Evolutionary conservation across 1,284 basidiomycete genomes (phyloP).

Genomic region (Trichosporon sp.): DNA sequence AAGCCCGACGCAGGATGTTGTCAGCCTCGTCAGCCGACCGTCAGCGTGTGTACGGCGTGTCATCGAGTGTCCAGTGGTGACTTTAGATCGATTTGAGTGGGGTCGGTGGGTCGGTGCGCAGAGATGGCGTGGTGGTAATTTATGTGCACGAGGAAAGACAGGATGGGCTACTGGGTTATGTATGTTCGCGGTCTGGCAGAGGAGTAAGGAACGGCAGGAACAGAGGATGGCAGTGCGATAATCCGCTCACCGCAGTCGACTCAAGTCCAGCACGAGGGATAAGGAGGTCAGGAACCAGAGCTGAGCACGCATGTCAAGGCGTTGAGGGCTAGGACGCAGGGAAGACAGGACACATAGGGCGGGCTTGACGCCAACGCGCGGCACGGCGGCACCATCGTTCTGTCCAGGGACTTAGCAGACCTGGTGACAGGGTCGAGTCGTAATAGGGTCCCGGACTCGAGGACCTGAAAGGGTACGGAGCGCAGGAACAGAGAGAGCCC

Average conservation of each 20-base stretch:
- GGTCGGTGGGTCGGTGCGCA: slow-evolving; percentile 8
- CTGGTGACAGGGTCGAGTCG: slow-evolving; percentile 12
- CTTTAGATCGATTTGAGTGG: not conserved
- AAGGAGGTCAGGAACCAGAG: slow-evolving; percentile 4
- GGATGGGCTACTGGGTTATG: not conserved
- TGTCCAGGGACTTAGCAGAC: slow-evolving; percentile 3
- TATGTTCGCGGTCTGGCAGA: not conserved
- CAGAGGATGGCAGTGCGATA: not conserved
- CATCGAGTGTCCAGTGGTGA: not conserved
- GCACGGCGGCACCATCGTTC: slow-evolving; percentile 15
- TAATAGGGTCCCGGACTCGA: slow-evolving; percentile 13
- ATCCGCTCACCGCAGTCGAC: not conserved
- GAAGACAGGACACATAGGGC: not conserved
- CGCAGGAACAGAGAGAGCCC: not conserved
- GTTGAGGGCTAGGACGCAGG: not conserved
- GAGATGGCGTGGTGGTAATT: not conserved
- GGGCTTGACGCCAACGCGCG: not conserved
- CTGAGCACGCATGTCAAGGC: slow-evolving; percentile 2
- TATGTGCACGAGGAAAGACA: not conserved
- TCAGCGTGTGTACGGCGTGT: not conserved
- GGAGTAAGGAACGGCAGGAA: not conserved
- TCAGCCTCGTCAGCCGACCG: slow-evolving; percentile 6
- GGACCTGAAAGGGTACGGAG: not conserved
- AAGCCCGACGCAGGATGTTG: not conserved
- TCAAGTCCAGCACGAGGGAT: slow-evolving; percentile 1